A percentile compares a stretch with the other conserved stretches of the same genome.
phyloP scores from a whole-genome alignment of 768 basidiomycete genomes.

The Rhodotorula diobovata region DNA sequence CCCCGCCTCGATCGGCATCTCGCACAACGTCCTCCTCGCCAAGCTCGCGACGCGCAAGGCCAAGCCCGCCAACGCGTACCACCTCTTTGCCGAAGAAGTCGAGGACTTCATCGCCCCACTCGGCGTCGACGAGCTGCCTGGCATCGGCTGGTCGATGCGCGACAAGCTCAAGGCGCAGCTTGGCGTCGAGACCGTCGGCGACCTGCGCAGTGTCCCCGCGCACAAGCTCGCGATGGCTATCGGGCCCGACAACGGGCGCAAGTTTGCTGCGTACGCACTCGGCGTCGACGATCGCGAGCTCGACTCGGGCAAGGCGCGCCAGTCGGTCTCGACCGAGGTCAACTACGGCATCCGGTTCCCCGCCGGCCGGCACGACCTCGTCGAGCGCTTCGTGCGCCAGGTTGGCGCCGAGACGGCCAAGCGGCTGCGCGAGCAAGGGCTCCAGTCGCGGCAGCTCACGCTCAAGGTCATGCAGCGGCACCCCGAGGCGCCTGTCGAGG shows the following conservation, averaged over 20 bases:
- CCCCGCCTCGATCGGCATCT: conserved; percentile 71
- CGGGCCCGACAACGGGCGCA: conserved; percentile 78
- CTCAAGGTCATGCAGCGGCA: conserved; percentile 85
- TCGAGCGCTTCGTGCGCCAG: conserved; percentile 68
- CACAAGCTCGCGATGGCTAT: conserved; percentile 61
- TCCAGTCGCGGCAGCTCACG: conserved; percentile 70
- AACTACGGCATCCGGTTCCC: conserved; percentile 96
- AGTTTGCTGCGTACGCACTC: conserved; percentile 71
- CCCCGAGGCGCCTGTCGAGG: conserved; percentile 76
- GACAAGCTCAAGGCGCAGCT: conserved; percentile 63
- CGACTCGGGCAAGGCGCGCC: conserved; percentile 77
- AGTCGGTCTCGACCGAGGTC: conserved; percentile 89
- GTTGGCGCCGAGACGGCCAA: conserved; percentile 73
- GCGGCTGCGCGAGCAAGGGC: conserved; percentile 63
- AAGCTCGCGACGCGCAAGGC: conserved; percentile 84
- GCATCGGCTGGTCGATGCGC: conserved; percentile 71
- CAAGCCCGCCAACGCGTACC: conserved; percentile 83
- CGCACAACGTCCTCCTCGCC: conserved; percentile 85
- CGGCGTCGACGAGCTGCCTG: conserved; percentile 74
- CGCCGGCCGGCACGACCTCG: conserved; percentile 61
- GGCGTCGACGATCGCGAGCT: conserved; percentile 77
- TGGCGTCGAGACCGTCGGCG: conserved; percentile 64
- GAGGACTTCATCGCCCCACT: conserved; percentile 61
- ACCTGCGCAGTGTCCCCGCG: conserved; percentile 52
- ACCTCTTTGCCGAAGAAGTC: conserved; percentile 60